A percentile compares a stretch with the other conserved stretches of the same genome.
These are phyloP conservation scores for Pochonia chlamydosporia DNA, from an alignment of 2,329 filamentous ascomycete species.

Conservation along the genomic window DNA sequence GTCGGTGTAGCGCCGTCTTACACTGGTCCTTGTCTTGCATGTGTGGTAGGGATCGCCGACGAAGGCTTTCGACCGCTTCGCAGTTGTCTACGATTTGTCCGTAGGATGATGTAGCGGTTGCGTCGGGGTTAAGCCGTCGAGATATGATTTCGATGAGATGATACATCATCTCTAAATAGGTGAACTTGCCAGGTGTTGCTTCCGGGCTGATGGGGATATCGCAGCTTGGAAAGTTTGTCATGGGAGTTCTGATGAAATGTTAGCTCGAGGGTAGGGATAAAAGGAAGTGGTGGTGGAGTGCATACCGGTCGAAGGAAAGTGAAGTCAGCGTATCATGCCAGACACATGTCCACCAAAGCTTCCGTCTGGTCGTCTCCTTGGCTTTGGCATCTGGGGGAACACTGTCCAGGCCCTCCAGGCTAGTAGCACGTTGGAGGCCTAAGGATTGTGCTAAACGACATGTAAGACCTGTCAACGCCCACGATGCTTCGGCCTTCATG, in stretches of 20 bases:
- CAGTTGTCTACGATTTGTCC: constrained; percentile 53
- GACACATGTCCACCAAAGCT: constrained; percentile 59
- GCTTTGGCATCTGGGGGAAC: constrained; percentile 36
- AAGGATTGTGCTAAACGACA: constrained; percentile 61
- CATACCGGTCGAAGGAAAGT: constrained; percentile 57
- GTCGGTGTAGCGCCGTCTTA: constrained; percentile 55
- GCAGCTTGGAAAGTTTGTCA: constrained; percentile 54
- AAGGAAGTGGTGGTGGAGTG: background rate
- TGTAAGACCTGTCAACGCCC: constrained; percentile 58
- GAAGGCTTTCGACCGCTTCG: constrained; percentile 46
- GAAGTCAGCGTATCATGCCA: constrained; percentile 64
- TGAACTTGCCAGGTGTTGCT: constrained; percentile 40
- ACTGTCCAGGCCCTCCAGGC: constrained; percentile 39
- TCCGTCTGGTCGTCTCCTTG: constrained; percentile 50
- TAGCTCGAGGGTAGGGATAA: background rate
- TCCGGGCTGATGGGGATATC: constrained; percentile 42
- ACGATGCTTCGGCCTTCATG: constrained; percentile 65
- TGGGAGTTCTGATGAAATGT: constrained; percentile 42
- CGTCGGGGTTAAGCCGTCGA: constrained; percentile 49
- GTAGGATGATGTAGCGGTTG: constrained; percentile 42
- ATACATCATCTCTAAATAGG: constrained; percentile 61
- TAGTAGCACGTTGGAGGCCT: constrained; percentile 48
- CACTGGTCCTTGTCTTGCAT: constrained; percentile 56
- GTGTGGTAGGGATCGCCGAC: constrained; percentile 41
- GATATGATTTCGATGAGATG: constrained; percentile 57